Conservation (phyloP, 148 eudicot genomes). For the Selenicereus undatus region DNA sequence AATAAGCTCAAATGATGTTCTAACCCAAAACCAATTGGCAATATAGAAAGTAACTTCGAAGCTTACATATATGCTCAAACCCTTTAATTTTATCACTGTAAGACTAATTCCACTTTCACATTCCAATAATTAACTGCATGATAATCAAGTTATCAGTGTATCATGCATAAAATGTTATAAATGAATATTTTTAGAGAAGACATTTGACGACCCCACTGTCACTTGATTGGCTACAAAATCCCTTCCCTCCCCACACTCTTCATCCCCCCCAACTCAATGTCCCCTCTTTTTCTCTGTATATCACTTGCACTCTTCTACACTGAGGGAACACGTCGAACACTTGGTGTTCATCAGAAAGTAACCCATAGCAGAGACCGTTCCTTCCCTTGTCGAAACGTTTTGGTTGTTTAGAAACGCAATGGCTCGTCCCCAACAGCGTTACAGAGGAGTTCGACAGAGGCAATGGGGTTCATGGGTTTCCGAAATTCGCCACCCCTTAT, state of each 20-base stretch:
- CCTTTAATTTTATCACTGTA: no score
- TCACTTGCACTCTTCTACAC: not conserved
- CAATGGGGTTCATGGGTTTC: slow-evolving; percentile 95
- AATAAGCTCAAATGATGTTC: no score
- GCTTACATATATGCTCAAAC: no score
- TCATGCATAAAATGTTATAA: not conserved
- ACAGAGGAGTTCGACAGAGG: slow-evolving; percentile 69
- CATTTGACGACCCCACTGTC: slow-evolving; percentile 15
- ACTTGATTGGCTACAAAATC: slow-evolving; percentile 24
- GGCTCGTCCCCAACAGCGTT: slow-evolving; percentile 70
- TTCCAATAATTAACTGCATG: slow-evolving; percentile 15
- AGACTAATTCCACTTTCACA: no score
- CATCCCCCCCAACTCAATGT: slow-evolving; percentile 8
- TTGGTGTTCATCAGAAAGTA: not conserved
- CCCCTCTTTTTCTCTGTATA: not conserved
- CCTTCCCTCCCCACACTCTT: slow-evolving; percentile 12
- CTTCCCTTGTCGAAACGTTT: not conserved
- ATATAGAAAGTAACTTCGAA: no score
- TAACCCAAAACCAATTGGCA: no score
- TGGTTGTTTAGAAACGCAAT: slow-evolving; percentile 15
- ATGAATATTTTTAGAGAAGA: not conserved
- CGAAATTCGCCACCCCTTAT: slow-evolving; percentile 74
- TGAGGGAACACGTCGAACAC: not conserved
- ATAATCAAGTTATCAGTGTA: slow-evolving; percentile 16
- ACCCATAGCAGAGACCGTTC: not conserved